Percentiles rank a stretch among this genome's conserved stretches.
Conservation (phyloP, 495 filamentous ascomycete species). For the Eremomyces bilateralis region DNA sequence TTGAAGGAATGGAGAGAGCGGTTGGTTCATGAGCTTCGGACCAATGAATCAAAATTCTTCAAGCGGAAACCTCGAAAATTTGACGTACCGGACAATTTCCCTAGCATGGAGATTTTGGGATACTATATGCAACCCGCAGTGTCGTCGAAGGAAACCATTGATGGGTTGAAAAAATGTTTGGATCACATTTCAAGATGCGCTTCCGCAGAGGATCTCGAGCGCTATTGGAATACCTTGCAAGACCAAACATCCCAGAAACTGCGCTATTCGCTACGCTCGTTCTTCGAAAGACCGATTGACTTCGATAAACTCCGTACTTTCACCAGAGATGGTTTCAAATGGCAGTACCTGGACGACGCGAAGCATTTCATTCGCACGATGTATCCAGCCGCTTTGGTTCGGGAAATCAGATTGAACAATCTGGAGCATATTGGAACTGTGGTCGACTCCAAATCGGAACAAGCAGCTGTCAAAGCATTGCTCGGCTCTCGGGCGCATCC, state of each 20-base stretch:
- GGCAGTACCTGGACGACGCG: conserved; percentile 56
- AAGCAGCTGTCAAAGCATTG: conserved; percentile 23
- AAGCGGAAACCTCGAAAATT: conserved; percentile 48
- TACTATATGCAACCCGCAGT: conserved; percentile 77
- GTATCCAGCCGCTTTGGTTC: conserved; percentile 53
- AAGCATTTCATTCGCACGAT: conserved; percentile 66
- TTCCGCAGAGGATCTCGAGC: conserved; percentile 32
- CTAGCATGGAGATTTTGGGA: conserved; percentile 50
- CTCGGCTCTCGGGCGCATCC: conserved; percentile 42
- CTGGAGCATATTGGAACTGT: background rate
- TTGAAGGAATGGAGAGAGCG: conserved; percentile 52
- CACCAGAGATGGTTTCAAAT: conserved; percentile 62
- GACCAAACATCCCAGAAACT: background rate
- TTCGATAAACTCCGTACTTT: conserved; percentile 46
- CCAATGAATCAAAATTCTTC: conserved; percentile 74
- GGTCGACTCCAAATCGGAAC: conserved; percentile 5
- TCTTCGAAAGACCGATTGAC: too few species aligned
- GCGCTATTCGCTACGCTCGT: too few species aligned
- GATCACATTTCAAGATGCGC: too few species aligned
- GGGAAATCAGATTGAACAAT: conserved; percentile 19
- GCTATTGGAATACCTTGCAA: conserved; percentile 13
- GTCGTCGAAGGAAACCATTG: conserved; percentile 37
- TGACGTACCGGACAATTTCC: conserved; percentile 61
- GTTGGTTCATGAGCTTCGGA: conserved; percentile 51
- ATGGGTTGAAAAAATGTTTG: conserved; percentile 30